These are phyloP conservation scores for Starmerella stigmatis DNA, from an alignment of 805 yeast species.

Conservation along the genomic window DNA sequence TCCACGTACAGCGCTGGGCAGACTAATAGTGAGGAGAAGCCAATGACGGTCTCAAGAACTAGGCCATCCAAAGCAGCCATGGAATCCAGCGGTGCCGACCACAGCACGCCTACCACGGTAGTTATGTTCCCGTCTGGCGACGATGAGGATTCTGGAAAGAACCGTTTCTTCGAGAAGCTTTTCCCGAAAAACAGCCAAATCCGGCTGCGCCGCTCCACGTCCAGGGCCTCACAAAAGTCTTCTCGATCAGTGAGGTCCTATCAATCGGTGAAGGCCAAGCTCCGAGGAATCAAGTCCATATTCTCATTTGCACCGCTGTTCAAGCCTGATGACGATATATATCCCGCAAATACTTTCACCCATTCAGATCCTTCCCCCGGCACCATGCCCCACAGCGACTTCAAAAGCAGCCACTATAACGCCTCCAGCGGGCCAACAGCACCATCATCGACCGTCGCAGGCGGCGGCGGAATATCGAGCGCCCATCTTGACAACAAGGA, in stretches of 20 bases:
- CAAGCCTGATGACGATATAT: slow-evolving; percentile 15
- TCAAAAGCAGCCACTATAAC: background rate
- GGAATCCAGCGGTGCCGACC: too few species aligned
- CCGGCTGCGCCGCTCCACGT: slow-evolving; percentile 10
- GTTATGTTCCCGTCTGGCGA: slow-evolving; percentile 7
- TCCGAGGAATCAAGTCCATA: slow-evolving; percentile 16
- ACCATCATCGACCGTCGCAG: background rate
- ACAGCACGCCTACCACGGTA: background rate
- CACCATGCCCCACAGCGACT: too few species aligned
- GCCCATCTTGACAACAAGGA: background rate
- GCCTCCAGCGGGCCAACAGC: background rate
- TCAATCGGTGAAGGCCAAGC: slow-evolving; percentile 5
- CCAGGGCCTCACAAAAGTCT: slow-evolving; percentile 13
- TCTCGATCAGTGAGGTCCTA: slow-evolving; percentile 6
- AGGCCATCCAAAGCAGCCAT: background rate
- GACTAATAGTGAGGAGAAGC: background rate
- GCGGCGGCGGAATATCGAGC: background rate
- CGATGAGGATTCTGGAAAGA: slow-evolving; percentile 3
- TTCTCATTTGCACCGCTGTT: slow-evolving; percentile 13
- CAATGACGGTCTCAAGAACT: background rate
- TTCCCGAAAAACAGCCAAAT: slow-evolving; percentile 20
- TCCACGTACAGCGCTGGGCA: slow-evolving; percentile 5
- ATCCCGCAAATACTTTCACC: slow-evolving; percentile 14
- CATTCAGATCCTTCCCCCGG: background rate
- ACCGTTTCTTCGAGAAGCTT: slow-evolving; percentile 17